Conservation (phyloP, 345 rosid genomes). For the Moringa oleifera region DNA sequence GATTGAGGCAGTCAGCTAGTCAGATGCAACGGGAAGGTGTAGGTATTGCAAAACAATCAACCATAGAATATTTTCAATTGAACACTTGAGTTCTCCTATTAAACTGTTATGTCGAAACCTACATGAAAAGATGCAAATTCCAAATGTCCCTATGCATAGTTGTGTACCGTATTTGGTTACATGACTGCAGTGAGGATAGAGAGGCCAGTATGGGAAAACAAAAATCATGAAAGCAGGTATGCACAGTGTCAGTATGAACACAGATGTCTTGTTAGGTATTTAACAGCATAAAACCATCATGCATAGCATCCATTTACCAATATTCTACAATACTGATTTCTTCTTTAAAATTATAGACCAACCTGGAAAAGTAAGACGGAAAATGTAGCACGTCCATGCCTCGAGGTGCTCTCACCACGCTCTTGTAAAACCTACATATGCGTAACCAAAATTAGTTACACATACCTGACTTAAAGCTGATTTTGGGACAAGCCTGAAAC, state of each 20-base stretch:
- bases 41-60: background rate
- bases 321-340: background rate
- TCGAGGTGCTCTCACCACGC: slow-evolving; percentile 98
- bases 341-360: slow-evolving; percentile 13
- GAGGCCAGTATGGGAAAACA: no score
- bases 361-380: slow-evolving; percentile 99
- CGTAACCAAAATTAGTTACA: slow-evolving; percentile 11
- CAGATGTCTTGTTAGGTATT: slow-evolving; percentile 4
- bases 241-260: background rate
- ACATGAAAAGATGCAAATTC: background rate
- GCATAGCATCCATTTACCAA: no score
- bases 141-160: slow-evolving; percentile 1
- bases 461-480: slow-evolving; percentile 10
- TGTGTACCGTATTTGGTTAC: slow-evolving; percentile 11
- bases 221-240: background rate
- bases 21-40: no score
- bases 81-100: background rate
- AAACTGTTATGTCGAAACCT: background rate
- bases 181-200: slow-evolving; percentile 1
- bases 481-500: background rate
- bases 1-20: no score
- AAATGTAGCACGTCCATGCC: slow-evolving; percentile 99
- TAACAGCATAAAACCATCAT: no score
- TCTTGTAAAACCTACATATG: slow-evolving; percentile 88
- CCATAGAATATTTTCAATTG: background rate